Evolutionary conservation across 2,329 filamentous ascomycete genomes (phyloP), one percentile per base, ranked within the genome.

Genomic region (Pseudonectria buxi): DNA sequence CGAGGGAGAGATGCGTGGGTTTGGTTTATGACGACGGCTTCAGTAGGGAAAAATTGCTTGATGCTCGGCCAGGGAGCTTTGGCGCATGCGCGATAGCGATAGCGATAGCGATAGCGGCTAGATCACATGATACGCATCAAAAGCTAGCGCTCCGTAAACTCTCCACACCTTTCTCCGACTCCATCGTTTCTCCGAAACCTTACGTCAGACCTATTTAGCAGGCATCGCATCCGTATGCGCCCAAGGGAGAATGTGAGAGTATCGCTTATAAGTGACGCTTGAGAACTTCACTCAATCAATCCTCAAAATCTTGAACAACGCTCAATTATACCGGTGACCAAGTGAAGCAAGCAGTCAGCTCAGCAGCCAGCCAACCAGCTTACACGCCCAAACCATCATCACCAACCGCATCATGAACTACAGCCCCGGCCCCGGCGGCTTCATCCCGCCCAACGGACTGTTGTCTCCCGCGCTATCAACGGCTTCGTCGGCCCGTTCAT

Each of bases 391-490:
- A 7, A 18, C 7, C 18, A 25, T 13, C 12, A 14, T 18, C 16
- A 24, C 5, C 12, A n/a, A 24, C 15, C n/a, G n/a, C 12, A 28
- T 28, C 0, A n/a, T 16, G 2, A 28, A 28, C 18, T 33, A 33
- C 37, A 36, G 39, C 2, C 44, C 45, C 0, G 55, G 55, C 2
- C 57, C 67, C 0, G 74, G 73, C 3, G 75, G 74, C 25, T 79
- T 79, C 46, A 33, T 78, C n/a, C 64, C 61, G 1, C 49, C 50
- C 1, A 49, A 53, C 2, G 57, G 65, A 0, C 62, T 75, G 4
- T 72, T 71, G 0, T 79, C 76, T 3, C 76, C 76, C 1, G 64
- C 74, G 1, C 74, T 73, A 4, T 75, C 68, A 38, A 61, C 59
- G 10, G 52, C 49, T n/a, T 50, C 67, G 10, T 74, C 74, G 6